phyloP scores from a whole-genome alignment of 257 asterid species.

The Penstemon newberryi region DNA sequence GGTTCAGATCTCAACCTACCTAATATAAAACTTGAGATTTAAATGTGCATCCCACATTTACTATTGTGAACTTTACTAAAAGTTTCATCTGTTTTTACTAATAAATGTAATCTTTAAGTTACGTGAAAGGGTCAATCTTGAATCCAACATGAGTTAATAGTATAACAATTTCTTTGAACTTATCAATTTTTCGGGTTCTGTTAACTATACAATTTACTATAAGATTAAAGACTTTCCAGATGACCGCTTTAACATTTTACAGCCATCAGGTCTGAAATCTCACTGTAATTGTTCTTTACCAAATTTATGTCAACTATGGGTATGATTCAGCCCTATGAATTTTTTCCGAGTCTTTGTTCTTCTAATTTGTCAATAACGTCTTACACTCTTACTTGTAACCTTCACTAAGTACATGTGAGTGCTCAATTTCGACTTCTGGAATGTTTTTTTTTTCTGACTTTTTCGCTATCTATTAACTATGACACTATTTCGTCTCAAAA shows the following conservation, averaged over 20 bases:
- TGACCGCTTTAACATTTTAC: constrained; percentile 12
- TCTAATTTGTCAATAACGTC: not conserved
- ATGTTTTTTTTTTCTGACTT: not conserved
- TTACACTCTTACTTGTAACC: constrained; percentile 5
- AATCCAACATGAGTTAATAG: constrained; percentile 14
- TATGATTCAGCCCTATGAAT: not conserved
- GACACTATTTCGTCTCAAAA: not conserved
- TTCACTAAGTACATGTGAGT: not conserved
- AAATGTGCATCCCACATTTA: constrained; percentile 21
- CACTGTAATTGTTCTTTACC: not conserved
- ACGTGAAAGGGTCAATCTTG: constrained; percentile 7
- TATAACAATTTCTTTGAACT: constrained; percentile 15
- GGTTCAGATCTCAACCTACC: constrained; percentile 82
- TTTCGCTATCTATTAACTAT: not conserved
- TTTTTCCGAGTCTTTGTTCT: not conserved
- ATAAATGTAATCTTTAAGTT: constrained; percentile 7
- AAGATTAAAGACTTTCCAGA: constrained; percentile 23
- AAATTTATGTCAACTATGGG: not conserved
- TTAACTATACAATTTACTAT: not conserved
- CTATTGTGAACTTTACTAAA: constrained; percentile 20
- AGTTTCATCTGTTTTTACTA: constrained; percentile 26
- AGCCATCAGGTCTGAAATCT: not conserved
- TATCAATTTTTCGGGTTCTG: constrained; percentile 9
- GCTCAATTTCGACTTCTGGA: not conserved
- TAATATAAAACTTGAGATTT: constrained; percentile 37